These are phyloP conservation scores for Umbelopsis sp. DNA, from an alignment of 192 early-diverging fungal species.

Conservation along the genomic window DNA sequence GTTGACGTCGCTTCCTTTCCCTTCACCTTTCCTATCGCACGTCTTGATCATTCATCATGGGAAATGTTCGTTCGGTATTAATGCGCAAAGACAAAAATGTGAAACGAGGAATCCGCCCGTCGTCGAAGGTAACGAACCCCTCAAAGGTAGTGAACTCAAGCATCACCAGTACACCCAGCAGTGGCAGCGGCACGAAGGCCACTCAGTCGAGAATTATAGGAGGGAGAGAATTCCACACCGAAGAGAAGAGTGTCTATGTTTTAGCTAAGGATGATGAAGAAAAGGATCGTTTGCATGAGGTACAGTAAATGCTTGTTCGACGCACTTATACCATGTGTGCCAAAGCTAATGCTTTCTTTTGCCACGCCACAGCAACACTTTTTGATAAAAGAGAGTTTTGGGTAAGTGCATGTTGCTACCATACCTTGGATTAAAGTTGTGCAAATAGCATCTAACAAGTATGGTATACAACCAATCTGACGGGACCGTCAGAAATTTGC, in stretches of 20 bases:
- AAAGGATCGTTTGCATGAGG: conserved; percentile 31
- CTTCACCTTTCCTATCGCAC: background rate
- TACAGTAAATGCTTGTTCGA: conserved; percentile 1
- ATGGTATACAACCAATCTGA: background rate
- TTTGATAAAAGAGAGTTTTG: conserved; percentile 19
- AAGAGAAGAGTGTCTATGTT: conserved; percentile 28
- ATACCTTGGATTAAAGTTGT: background rate
- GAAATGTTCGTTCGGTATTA: background rate
- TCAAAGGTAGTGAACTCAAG: background rate
- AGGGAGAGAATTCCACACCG: conserved; percentile 31
- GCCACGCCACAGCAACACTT: background rate
- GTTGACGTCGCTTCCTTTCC: background rate
- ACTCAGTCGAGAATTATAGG: conserved; percentile 5
- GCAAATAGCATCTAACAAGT: too few species aligned
- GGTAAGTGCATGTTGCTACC: background rate
- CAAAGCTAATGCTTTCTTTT: background rate
- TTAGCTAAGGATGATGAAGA: conserved; percentile 35
- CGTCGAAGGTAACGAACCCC: too few species aligned
- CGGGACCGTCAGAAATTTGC: conserved; percentile 15
- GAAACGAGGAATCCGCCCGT: background rate
- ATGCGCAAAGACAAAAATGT: background rate
- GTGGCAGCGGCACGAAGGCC: background rate
- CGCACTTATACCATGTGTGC: background rate
- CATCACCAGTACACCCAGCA: background rate
- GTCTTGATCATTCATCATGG: background rate